These are phyloP conservation scores for Plasmodium gaboni DNA, from an alignment of 169 alveolate species.

Conservation along the genomic window DNA sequence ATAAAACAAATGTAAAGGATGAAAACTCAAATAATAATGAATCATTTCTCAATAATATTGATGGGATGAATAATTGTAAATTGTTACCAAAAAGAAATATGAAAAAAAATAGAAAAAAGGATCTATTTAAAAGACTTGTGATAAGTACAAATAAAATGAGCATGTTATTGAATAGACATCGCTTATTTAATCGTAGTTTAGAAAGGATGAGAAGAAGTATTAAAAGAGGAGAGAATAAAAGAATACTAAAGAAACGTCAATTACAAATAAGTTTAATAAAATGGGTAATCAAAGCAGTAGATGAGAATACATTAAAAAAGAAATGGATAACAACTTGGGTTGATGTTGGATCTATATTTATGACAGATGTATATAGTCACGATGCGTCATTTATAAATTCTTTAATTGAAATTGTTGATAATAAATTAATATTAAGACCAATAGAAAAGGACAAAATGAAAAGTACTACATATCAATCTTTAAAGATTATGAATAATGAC, in stretches of 20 bases:
- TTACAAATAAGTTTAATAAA: conserved; percentile 66
- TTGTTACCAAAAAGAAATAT: background rate
- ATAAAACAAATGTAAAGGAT: no score
- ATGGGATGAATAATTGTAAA: no score
- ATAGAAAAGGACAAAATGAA: conserved; percentile 48
- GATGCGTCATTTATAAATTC: conserved; percentile 53
- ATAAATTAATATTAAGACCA: conserved; percentile 46
- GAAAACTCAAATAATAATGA: no score
- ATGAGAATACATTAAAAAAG: conserved; percentile 52
- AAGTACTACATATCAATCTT: conserved; percentile 14
- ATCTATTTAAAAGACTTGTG: background rate
- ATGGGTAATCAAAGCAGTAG: conserved; percentile 73
- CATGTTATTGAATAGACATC: conserved; percentile 2
- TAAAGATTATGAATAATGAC: conserved; percentile 16
- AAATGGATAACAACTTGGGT: conserved; percentile 75
- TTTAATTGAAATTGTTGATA: conserved; percentile 54
- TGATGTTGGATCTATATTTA: conserved; percentile 71
- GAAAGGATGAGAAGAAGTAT: background rate
- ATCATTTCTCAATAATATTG: no score
- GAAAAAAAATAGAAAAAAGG: conserved; percentile 3
- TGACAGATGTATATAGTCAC: conserved; percentile 32
- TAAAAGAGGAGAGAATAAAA: background rate
- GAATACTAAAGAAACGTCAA: conserved; percentile 26
- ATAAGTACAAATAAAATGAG: conserved; percentile 28
- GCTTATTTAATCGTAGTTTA: conserved; percentile 1